Conservation (phyloP, 2,329 filamentous ascomycete species). For the Talaromyces sp. region DNA sequence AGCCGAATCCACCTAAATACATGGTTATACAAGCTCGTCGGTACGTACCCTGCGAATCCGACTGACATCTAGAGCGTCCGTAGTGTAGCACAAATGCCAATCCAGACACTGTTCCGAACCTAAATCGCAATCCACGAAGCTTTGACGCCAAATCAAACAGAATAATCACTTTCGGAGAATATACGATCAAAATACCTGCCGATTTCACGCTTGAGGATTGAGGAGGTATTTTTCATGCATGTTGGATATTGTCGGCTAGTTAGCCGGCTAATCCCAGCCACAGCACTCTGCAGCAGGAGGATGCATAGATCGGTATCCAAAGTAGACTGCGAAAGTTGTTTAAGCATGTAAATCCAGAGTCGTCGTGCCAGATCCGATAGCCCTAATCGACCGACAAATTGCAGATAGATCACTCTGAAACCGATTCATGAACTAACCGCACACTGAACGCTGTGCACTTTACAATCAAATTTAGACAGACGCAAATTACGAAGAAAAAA, state of each 20-base stretch:
- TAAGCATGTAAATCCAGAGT: neutral
- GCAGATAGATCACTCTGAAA: neutral
- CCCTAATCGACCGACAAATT: neutral
- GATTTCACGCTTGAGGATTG: no score
- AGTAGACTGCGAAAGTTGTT: neutral
- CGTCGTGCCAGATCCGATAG: neutral
- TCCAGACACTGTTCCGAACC: neutral
- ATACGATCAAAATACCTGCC: no score
- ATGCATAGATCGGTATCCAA: neutral
- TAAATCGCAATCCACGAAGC: neutral
- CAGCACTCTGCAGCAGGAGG: no score
- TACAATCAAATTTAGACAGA: no score
- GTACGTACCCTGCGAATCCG: neutral
- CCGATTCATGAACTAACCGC: neutral
- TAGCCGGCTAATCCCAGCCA: neutral
- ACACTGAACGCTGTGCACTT: no score
- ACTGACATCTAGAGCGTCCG: neutral
- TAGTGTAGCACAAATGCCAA: neutral
- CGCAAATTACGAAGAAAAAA: neutral
- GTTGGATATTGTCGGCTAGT: neutral
- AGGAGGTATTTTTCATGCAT: neutral
- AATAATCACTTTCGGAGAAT: neutral
- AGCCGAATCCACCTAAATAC: no score
- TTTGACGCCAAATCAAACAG: neutral
- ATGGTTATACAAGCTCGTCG: neutral